Conservation (phyloP, 371 early-diverging fungal genomes). For the Batkoa obscura region DNA sequence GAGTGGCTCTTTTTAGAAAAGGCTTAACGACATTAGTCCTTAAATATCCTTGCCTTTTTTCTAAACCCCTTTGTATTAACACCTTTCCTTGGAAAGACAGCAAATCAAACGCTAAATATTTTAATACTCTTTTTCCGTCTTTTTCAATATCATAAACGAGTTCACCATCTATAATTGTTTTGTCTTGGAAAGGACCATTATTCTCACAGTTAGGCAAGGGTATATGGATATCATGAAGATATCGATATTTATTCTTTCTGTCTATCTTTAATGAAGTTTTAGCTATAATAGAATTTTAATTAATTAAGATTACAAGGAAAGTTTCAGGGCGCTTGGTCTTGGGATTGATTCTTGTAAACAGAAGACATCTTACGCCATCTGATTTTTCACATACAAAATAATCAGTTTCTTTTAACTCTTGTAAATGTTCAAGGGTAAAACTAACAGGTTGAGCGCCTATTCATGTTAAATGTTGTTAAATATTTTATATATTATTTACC, state of each 20-base stretch:
- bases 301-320: constrained; percentile 27
- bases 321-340: constrained; percentile 25
- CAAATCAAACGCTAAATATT: constrained; percentile 61
- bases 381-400: constrained; percentile 92
- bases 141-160: constrained; percentile 52
- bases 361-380: constrained; percentile 84
- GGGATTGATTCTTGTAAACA: constrained; percentile 30
- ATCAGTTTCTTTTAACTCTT: constrained; percentile 57
- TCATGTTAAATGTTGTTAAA: constrained; percentile 11
- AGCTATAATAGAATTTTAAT: not conserved
- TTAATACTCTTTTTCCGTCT: constrained; percentile 28
- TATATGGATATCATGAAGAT: constrained; percentile 38
- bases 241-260: constrained; percentile 62
- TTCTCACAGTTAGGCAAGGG: constrained; percentile 30
- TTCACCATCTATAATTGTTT: constrained; percentile 84
- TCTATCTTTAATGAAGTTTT: constrained; percentile 39
- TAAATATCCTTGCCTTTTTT: constrained; percentile 52
- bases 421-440: constrained; percentile 45
- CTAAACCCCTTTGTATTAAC: constrained; percentile 29
- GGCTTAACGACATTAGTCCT: not conserved
- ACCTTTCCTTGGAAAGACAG: constrained; percentile 29
- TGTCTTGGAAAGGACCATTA: constrained; percentile 29
- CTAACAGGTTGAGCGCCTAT: constrained; percentile 93
- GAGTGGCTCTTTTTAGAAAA: not conserved
- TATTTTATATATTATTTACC: not conserved